These are phyloP conservation scores for Colletotrichum navitas DNA, from an alignment of 2,329 filamentous ascomycete species.

Conservation along the genomic window DNA sequence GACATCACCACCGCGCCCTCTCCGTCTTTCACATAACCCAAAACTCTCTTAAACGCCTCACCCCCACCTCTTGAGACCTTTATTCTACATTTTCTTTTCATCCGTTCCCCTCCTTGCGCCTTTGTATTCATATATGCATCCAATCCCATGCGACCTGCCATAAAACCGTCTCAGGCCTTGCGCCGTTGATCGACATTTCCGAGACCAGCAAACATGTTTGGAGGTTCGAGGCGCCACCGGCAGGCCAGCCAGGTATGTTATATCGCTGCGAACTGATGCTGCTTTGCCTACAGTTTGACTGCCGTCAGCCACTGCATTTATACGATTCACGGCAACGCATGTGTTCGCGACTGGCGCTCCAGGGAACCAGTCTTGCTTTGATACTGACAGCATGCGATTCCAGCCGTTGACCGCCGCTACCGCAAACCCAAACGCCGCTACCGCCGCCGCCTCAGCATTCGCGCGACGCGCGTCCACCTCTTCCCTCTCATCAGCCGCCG, in stretches of 20 bases:
- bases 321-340: background rate
- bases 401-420: conserved; percentile 75
- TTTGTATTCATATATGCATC: background rate
- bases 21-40: conserved; percentile 8
- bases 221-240: conserved; percentile 62
- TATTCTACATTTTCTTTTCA: conserved; percentile 19
- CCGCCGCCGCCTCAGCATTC: conserved; percentile 86
- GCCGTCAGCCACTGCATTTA: background rate
- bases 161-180: conserved; percentile 46
- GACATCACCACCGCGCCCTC: conserved; percentile 26
- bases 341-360: background rate
- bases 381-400: conserved; percentile 36
- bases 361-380: conserved; percentile 26
- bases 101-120: background rate
- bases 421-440: conserved; percentile 79
- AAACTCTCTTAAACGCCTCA: conserved; percentile 3
- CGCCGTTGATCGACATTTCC: conserved; percentile 38
- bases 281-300: background rate
- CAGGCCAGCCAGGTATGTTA: conserved; percentile 60
- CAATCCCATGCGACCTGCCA: conserved; percentile 41
- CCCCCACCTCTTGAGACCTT: background rate
- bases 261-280: background rate
- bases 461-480: conserved; percentile 74
- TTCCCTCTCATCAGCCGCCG: conserved; percentile 85
- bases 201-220: conserved; percentile 60